Percentiles rank a stretch among this genome's conserved stretches.
Conservation (phyloP, 441 rosid species). For the Adansonia madagascariensis region DNA sequence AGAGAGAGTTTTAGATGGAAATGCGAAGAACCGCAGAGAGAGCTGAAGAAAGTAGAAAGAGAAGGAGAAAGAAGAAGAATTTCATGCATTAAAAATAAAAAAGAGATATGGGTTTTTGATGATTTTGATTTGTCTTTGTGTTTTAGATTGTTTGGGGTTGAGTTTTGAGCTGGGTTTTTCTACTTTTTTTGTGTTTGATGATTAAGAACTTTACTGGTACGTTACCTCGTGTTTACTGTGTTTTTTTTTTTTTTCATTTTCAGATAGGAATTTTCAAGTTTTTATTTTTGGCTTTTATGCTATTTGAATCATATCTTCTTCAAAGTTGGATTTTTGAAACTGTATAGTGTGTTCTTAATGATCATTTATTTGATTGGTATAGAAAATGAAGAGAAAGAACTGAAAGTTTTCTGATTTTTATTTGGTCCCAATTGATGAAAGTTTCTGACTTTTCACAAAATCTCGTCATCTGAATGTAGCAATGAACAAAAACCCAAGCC, state of each 20-base stretch:
- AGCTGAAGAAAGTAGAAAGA: constrained; percentile 29
- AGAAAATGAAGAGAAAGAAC: constrained; percentile 24
- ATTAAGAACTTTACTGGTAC: constrained; percentile 35
- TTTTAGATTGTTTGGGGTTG: constrained; percentile 29
- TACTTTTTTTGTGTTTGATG: constrained; percentile 13
- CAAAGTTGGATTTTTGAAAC: constrained; percentile 25
- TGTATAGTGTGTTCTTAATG: constrained; percentile 11
- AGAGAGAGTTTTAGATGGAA: constrained; percentile 32
- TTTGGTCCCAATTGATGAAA: neutral
- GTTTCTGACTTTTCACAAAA: neutral
- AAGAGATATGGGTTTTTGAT: constrained; percentile 20
- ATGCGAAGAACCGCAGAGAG: constrained; percentile 31
- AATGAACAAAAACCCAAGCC: constrained; percentile 6
- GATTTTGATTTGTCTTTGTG: constrained; percentile 18
- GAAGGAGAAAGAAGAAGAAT: constrained; percentile 41
- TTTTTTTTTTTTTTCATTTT: constrained; percentile 2
- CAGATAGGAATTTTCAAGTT: constrained; percentile 24
- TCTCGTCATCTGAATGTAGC: constrained; percentile 3
- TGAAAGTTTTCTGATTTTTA: constrained; percentile 9
- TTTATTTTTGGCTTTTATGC: constrained; percentile 16
- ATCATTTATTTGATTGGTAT: constrained; percentile 32
- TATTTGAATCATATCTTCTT: constrained; percentile 17
- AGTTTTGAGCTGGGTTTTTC: constrained; percentile 20
- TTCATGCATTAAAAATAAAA: neutral
- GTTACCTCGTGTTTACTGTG: constrained; percentile 13